Conservation (phyloP, 208 protist species). For the Phytomonas sp. region DNA sequence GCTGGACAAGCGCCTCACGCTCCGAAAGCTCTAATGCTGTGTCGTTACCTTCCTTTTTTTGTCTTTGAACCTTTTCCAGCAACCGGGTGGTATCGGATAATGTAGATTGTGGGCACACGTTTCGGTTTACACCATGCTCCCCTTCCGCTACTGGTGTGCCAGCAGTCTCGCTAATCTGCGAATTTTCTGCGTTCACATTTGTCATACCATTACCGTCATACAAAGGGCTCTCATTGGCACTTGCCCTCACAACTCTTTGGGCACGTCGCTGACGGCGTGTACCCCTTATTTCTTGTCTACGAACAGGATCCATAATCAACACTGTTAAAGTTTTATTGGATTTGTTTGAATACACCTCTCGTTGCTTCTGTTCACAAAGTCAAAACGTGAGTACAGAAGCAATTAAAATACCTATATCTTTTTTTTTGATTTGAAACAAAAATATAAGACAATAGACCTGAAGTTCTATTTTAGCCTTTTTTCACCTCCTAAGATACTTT, state of each 20-base stretch:
- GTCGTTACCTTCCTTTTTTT: conserved; percentile 16
- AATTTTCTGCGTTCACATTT: neutral
- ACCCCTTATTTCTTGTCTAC: conserved; percentile 23
- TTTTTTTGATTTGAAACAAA: neutral
- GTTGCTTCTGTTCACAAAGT: neutral
- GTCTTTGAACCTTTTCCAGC: conserved; percentile 8
- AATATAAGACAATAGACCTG: conserved; percentile 3
- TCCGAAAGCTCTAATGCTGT: conserved; percentile 24
- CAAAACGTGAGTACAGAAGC: neutral
- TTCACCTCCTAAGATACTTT: neutral
- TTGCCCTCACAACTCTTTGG: neutral
- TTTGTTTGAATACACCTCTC: neutral
- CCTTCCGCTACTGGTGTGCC: neutral
- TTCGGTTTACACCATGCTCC: neutral
- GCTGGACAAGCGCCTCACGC: conserved; percentile 39
- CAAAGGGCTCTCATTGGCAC: neutral
- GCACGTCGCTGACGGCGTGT: conserved; percentile 25
- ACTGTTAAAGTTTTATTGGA: conserved; percentile 10
- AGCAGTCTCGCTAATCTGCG: neutral
- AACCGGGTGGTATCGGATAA: neutral
- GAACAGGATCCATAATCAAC: conserved; percentile 19
- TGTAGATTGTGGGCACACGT: neutral
- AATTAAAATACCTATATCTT: neutral
- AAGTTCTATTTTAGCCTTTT: neutral
- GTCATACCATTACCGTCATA: neutral